phyloP scores from a whole-genome alignment of 2,329 filamentous ascomycete genomes.

The Alternaria arborescens region DNA sequence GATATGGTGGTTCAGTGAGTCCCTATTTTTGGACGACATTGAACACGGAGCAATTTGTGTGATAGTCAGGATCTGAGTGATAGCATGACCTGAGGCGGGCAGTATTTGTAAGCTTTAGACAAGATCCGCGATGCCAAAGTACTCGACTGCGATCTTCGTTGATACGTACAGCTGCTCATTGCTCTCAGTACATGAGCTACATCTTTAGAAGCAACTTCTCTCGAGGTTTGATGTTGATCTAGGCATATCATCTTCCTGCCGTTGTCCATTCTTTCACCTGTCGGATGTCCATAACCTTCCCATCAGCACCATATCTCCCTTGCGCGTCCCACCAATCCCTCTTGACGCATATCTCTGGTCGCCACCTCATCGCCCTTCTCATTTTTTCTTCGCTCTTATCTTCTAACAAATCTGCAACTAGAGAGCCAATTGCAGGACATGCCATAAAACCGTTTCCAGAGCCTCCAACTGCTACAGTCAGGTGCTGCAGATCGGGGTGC shows the following conservation, averaged over 20 bases:
- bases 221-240: not conserved
- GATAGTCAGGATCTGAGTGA: not conserved
- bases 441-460: conserved; percentile 65
- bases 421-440: conserved; percentile 60
- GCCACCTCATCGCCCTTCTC: conserved; percentile 58
- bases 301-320: conserved; percentile 58
- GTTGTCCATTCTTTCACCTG: conserved; percentile 44
- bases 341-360: conserved; percentile 59
- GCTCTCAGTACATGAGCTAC: not conserved
- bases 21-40: not conserved
- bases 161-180: not conserved
- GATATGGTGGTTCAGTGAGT: conserved; percentile 9
- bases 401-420: conserved; percentile 58
- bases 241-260: not conserved
- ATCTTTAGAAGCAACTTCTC: not conserved
- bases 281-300: conserved; percentile 60
- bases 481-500: conserved; percentile 56
- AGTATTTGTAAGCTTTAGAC: not conserved
- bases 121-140: not conserved
- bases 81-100: not conserved
- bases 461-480: conserved; percentile 61
- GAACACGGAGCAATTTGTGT: not conserved
- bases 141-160: not conserved
- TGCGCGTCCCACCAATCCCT: conserved; percentile 61
- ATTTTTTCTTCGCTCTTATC: conserved; percentile 54